Conservation (phyloP, 352 stramenopile genomes). For the Globisporangium rhizosaccharum region DNA sequence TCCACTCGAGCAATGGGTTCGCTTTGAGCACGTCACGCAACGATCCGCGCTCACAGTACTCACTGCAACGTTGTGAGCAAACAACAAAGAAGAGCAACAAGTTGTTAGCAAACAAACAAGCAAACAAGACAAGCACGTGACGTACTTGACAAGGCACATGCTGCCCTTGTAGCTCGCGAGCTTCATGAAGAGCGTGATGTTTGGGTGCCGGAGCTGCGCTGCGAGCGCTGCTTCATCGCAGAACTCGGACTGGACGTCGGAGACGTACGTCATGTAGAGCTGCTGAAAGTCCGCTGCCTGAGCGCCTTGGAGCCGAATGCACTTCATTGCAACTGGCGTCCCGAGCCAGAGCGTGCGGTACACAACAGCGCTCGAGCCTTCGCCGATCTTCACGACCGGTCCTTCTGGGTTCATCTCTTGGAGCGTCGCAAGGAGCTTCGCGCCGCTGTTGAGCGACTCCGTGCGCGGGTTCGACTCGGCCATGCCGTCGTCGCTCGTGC, state of each 20-base stretch:
- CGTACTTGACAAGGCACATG: constrained; percentile 73
- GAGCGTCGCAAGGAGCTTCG: constrained; percentile 12
- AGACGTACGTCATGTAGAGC: constrained; percentile 65
- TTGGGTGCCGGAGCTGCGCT: constrained; percentile 57
- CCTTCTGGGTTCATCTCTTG: constrained; percentile 60
- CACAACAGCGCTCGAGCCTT: constrained; percentile 58
- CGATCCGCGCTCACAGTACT: constrained; percentile 61
- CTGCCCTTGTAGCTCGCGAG: constrained; percentile 55
- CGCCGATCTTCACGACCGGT: constrained; percentile 57
- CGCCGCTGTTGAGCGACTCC: constrained; percentile 13
- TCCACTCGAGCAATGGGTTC: constrained; percentile 62
- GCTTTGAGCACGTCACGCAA: constrained; percentile 54
- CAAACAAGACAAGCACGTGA: constrained; percentile 7
- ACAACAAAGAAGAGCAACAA: not conserved
- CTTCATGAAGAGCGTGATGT: constrained; percentile 77
- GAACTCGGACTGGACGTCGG: constrained; percentile 54
- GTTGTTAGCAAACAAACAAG: not conserved
- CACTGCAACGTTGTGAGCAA: constrained; percentile 18
- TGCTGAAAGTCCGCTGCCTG: constrained; percentile 36
- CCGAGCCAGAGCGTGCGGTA: constrained; percentile 67
- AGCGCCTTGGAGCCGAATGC: constrained; percentile 40
- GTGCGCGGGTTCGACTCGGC: constrained; percentile 11
- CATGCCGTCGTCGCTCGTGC: not conserved
- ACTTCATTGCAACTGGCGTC: constrained; percentile 77
- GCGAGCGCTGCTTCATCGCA: constrained; percentile 61